Evolutionary conservation across 345 rosid species (phyloP).

Genomic region (Eucalyptus albens): DNA sequence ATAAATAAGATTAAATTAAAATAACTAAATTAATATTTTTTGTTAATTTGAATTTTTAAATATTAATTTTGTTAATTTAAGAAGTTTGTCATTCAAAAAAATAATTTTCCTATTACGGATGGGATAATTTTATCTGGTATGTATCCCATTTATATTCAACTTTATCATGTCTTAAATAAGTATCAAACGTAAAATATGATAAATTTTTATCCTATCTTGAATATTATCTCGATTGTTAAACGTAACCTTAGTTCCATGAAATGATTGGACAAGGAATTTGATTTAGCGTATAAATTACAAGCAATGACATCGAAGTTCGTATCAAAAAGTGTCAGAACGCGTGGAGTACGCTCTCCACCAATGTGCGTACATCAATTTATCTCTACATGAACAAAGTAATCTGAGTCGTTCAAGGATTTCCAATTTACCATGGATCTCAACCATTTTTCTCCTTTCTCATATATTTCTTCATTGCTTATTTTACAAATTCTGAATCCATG

Average conservation of each 20-base stretch:
- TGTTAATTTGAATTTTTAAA: no score
- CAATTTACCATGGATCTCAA: background rate
- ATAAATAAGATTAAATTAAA: no score
- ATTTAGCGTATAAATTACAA: background rate
- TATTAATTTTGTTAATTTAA: no score
- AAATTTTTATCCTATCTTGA: no score
- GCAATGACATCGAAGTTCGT: background rate
- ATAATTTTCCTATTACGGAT: no score
- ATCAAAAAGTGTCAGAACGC: background rate
- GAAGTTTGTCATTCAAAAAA: no score
- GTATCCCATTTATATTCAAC: accelerated
- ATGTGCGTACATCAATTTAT: background rate
- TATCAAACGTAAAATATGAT: accelerated
- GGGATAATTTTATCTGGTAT: no score
- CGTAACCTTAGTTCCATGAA: accelerated
- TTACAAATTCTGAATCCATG: background rate
- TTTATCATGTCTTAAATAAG: no score
- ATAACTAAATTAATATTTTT: no score
- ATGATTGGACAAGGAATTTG: background rate
- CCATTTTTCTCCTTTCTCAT: background rate
- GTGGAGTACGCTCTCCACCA: background rate
- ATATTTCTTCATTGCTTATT: background rate
- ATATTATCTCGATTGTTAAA: no score
- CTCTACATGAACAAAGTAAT: background rate
- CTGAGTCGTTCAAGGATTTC: background rate